Base-by-base conservation (phyloP, 148 eudicot genomes). In the Camellia japonica region DNA sequence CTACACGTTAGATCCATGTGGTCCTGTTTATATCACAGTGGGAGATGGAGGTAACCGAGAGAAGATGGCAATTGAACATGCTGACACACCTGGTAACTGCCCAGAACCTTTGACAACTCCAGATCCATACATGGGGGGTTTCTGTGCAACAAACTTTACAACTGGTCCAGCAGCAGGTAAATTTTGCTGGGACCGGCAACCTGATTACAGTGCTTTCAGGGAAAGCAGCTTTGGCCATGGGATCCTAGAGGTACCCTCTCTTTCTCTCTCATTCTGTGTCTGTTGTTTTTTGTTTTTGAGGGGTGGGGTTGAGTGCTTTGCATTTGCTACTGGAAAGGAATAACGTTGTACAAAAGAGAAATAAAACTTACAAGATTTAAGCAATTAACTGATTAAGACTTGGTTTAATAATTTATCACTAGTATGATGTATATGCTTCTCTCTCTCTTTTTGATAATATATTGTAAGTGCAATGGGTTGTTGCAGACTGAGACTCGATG, bases 181-280 rank as follows among this genome's bases (percentile, higher is more conserved):
- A 71, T 96, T 96, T 77, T 96, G 99, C 73, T 96, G 99, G 99
- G 98, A 92, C 80, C 90, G 77, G 58, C 99, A 96, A 79, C 99
- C 98, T 59, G 98, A 96, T 76, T 96, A 83, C 79, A 94, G 98
- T 67, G 98, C 99, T 13, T 91, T 87, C 79, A 91, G 99, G 78
- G 99, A 96, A 85, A 88, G 89, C 78, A 96, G 99, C 91, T 96
- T 96, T 75, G 99, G 99, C 71, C 99, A 96, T 82, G 99, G 99
- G 47, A 92, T 96, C 49, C 90, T 96, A 43, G 98, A 96, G 98
- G 98, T 95, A 83, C 49, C 13, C 64, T 74, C 78, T 55, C 63
- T 30, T n/a, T 51, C 51, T 58, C 63, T 38, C 76, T 62, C 56
- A 70, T 19, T 14, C 41, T 20, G 23, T 44, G 9, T 47, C 10